Evolutionary conservation across 768 basidiomycete species (phyloP).

Genomic region (Suillus subluteus): DNA sequence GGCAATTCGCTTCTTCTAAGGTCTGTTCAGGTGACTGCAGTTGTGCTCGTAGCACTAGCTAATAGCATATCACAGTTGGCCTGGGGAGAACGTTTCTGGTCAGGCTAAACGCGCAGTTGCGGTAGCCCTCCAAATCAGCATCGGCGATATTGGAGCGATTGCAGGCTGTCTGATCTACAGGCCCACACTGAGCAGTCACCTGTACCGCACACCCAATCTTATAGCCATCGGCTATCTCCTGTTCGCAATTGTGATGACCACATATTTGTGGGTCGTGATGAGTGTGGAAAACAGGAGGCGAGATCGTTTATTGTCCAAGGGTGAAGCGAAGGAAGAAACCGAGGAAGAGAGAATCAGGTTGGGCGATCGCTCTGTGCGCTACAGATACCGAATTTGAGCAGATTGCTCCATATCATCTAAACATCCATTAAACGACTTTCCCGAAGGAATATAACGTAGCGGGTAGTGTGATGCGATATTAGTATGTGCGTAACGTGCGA

Average conservation of each 20-base stretch:
- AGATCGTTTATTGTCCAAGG: constrained; percentile 29
- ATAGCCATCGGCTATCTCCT: constrained; percentile 63
- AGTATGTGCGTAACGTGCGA: constrained; percentile 12
- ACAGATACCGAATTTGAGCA: constrained; percentile 32
- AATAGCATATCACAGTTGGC: constrained; percentile 47
- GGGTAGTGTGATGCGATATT: constrained; percentile 17
- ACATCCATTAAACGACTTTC: constrained; percentile 11
- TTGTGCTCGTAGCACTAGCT: neutral
- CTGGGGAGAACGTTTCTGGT: constrained; percentile 68
- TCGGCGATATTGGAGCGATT: constrained; percentile 64
- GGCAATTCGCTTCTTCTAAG: constrained; percentile 60
- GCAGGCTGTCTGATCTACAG: constrained; percentile 59
- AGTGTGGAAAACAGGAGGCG: constrained; percentile 51
- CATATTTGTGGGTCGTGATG: constrained; percentile 53
- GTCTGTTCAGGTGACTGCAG: constrained; percentile 29
- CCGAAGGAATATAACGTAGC: constrained; percentile 25
- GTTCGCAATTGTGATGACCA: constrained; percentile 47
- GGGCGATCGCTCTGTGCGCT: constrained; percentile 35
- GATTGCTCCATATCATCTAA: neutral
- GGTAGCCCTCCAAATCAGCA: constrained; percentile 65
- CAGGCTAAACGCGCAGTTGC: constrained; percentile 69
- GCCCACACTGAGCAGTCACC: constrained; percentile 47
- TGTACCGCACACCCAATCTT: constrained; percentile 58
- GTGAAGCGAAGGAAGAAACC: constrained; percentile 21
- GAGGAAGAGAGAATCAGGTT: constrained; percentile 28